Conservation (phyloP, 78 protist species). For the Dictyostelium firmibasis region DNA sequence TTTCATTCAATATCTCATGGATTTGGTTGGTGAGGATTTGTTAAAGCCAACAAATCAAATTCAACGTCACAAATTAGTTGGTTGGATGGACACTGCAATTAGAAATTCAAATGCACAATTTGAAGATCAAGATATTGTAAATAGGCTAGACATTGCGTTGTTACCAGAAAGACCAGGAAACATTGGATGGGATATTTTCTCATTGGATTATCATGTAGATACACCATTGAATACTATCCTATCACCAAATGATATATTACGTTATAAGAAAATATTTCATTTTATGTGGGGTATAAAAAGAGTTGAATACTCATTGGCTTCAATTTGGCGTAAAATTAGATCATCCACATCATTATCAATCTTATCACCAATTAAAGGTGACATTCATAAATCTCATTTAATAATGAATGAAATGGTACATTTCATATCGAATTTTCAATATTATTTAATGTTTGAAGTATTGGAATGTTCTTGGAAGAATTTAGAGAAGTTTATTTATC, state of each 20-base stretch:
- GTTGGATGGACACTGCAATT: conserved; percentile 72
- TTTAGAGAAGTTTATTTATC: background rate
- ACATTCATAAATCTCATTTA: conserved; percentile 37
- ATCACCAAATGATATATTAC: conserved; percentile 6
- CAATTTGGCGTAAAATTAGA: conserved; percentile 39
- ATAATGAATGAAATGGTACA: conserved; percentile 79
- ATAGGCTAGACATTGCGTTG: conserved; percentile 75
- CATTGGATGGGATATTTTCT: conserved; percentile 89
- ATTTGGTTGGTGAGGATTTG: conserved; percentile 78
- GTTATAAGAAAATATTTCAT: conserved; percentile 39
- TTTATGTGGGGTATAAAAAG: conserved; percentile 82
- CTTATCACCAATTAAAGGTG: background rate
- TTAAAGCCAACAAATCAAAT: conserved; percentile 49
- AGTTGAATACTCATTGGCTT: conserved; percentile 76
- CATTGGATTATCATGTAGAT: conserved; percentile 80
- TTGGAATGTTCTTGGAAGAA: conserved; percentile 79
- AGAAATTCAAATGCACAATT: conserved; percentile 61
- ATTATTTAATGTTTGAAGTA: conserved; percentile 87
- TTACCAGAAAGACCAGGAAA: background rate
- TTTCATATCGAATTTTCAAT: conserved; percentile 75
- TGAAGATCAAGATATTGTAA: conserved; percentile 54
- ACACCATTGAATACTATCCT: conserved; percentile 80
- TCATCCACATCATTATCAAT: background rate
- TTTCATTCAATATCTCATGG: conserved; percentile 87
- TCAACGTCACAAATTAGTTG: conserved; percentile 49